Percentiles rank a stretch among this genome's conserved stretches.
Evolutionary conservation across 163 green algal species (phyloP).

Genomic region (Chloromonas sp.): DNA sequence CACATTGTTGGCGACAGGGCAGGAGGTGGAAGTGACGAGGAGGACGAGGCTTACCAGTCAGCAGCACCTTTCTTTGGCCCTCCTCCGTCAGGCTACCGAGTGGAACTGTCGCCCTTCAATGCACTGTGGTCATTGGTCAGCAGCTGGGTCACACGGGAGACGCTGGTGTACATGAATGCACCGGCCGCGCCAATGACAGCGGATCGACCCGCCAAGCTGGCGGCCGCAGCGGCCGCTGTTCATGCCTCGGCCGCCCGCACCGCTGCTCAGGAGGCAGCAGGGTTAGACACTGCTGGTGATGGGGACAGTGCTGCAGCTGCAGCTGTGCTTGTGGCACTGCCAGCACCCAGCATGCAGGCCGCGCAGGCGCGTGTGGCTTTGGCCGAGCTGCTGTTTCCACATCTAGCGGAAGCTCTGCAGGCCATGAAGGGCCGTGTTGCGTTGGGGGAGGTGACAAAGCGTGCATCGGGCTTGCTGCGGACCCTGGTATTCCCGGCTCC

Average conservation of each 20-base stretch:
- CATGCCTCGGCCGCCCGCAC: neutral
- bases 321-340: neutral
- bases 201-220: too few species aligned
- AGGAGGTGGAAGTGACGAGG: neutral
- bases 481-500: slow-evolving; percentile 22
- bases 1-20: neutral
- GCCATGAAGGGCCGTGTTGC: neutral
- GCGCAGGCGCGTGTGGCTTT: neutral
- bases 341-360: neutral
- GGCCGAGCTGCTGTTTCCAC: neutral
- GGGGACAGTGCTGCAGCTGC: neutral
- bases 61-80: slow-evolving; percentile 4
- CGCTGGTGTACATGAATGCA: neutral
- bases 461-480: slow-evolving; percentile 8
- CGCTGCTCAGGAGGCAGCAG: neutral
- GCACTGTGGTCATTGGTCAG: neutral
- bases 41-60: neutral
- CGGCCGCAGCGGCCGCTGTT: too few species aligned
- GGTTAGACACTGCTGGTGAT: neutral
- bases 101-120: slow-evolving; percentile 1
- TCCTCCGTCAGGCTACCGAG: neutral
- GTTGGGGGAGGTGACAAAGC: neutral
- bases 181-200: too few species aligned
- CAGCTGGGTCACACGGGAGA: slow-evolving; percentile 2
- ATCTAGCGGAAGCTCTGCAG: neutral